These are phyloP conservation scores for Trichosporon ovoides DNA, from an alignment of 1,284 basidiomycete species.

Conservation along the genomic window DNA sequence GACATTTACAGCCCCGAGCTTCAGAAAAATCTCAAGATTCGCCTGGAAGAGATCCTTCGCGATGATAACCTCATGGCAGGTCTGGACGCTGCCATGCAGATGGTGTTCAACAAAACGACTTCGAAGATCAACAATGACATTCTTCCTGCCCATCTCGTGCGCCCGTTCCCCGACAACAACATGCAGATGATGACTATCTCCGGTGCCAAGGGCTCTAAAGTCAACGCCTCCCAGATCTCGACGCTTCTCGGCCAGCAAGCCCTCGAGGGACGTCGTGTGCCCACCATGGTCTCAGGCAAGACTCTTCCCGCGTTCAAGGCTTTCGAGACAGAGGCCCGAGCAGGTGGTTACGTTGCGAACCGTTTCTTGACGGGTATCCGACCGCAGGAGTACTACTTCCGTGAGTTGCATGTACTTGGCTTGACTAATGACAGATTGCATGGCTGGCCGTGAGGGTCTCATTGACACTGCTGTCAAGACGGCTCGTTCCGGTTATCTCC, in stretches of 20 bases:
- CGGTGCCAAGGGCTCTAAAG: slow-evolving; percentile 95
- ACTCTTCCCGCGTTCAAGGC: slow-evolving; percentile 95
- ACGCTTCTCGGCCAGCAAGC: slow-evolving; percentile 96
- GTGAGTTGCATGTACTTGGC: slow-evolving; percentile 45
- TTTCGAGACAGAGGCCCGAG: slow-evolving; percentile 94
- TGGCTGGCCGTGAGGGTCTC: slow-evolving; percentile 97
- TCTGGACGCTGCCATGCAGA: slow-evolving; percentile 84
- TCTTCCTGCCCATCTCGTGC: slow-evolving; percentile 80
- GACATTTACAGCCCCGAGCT: slow-evolving; percentile 61
- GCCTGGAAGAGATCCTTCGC: slow-evolving; percentile 87
- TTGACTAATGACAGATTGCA: slow-evolving; percentile 55
- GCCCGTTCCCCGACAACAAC: slow-evolving; percentile 96
- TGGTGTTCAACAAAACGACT: slow-evolving; percentile 82
- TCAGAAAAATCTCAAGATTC: slow-evolving; percentile 53
- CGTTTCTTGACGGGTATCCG: slow-evolving; percentile 98
- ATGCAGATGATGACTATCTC: slow-evolving; percentile 99
- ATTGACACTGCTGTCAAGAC: slow-evolving; percentile 99
- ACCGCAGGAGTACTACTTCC: slow-evolving; percentile 99
- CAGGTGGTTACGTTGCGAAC: slow-evolving; percentile 99
- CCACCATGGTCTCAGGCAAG: slow-evolving; percentile 98
- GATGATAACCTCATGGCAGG: slow-evolving; percentile 98
- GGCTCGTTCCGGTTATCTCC: slow-evolving; percentile 94
- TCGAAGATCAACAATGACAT: slow-evolving; percentile 81
- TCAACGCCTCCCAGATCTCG: slow-evolving; percentile 97
- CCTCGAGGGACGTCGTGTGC: slow-evolving; percentile 95